These are phyloP conservation scores for Cyclospora cayetanensis DNA, from an alignment of 169 alveolate genomes.

Conservation along the genomic window DNA sequence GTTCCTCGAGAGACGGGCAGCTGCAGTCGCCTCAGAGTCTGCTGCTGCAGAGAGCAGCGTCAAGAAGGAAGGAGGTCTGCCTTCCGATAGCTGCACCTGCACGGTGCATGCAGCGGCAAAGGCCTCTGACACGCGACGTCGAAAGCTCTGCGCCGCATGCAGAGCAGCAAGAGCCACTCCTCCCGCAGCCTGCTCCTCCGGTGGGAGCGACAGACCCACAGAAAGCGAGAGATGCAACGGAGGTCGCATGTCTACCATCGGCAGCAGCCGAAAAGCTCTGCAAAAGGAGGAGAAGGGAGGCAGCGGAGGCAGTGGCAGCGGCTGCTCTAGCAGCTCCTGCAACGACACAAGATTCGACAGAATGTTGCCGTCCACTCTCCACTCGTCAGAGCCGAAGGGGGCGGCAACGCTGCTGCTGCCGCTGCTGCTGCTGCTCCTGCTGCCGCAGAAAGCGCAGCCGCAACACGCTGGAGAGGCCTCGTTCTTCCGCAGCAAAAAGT, in stretches of 20 bases:
- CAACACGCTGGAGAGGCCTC: background rate
- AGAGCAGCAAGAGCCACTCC: background rate
- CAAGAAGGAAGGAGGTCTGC: background rate
- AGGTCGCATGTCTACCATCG: background rate
- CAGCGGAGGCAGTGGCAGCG: conserved; percentile 1
- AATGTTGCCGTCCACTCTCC: background rate
- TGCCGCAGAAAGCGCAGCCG: background rate
- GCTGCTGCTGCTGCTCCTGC: conserved; percentile 14
- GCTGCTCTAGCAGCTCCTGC: conserved; percentile 29
- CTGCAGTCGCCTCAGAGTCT: background rate
- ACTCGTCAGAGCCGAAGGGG: too few relatives aligned
- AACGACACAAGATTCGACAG: conserved; percentile 5
- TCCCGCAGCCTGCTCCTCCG: background rate
- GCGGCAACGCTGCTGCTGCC: too few relatives aligned
- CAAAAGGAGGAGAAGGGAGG: background rate
- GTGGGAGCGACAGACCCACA: background rate
- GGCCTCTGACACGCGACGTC: background rate
- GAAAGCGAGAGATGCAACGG: background rate
- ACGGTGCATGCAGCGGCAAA: background rate
- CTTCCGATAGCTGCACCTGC: background rate
- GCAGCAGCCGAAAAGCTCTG: conserved; percentile 2
- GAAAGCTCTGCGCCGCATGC: background rate
- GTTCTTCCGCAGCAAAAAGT: background rate
- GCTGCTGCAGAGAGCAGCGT: background rate
- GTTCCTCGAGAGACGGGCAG: too few relatives aligned